A percentile compares a stretch with the other conserved stretches of the same genome.
Conservation (phyloP, 2,329 filamentous ascomycete species). For the Calonectria henricotiae region DNA sequence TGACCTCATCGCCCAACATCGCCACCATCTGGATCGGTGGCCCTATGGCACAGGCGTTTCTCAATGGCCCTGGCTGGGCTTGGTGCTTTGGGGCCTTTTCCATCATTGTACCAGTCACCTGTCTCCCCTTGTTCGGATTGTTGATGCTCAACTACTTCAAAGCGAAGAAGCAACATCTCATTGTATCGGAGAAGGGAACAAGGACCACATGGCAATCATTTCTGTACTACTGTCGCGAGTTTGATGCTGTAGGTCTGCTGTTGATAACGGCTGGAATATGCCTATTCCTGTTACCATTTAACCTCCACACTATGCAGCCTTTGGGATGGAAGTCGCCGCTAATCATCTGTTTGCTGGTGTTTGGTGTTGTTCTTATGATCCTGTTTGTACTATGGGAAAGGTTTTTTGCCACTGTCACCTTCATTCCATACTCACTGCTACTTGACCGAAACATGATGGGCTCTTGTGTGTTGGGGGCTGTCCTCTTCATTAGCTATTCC, state of each 20-base stretch:
- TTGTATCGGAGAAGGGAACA: slow-evolving; percentile 43
- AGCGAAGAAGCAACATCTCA: slow-evolving; percentile 62
- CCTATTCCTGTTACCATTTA: slow-evolving; percentile 73
- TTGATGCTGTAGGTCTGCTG: slow-evolving; percentile 65
- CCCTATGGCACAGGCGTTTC: slow-evolving; percentile 70
- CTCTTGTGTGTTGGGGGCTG: slow-evolving; percentile 47
- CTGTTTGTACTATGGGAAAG: slow-evolving; percentile 65
- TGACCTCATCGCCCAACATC: slow-evolving; percentile 78
- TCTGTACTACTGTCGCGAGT: slow-evolving; percentile 52
- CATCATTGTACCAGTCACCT: slow-evolving; percentile 75
- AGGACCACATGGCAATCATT: slow-evolving; percentile 58
- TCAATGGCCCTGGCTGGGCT: slow-evolving; percentile 72
- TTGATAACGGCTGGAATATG: slow-evolving; percentile 66
- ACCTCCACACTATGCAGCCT: slow-evolving; percentile 62
- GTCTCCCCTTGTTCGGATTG: slow-evolving; percentile 74
- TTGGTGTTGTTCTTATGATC: slow-evolving; percentile 69
- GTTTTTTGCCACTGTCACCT: slow-evolving; percentile 65
- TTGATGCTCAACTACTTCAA: slow-evolving; percentile 72
- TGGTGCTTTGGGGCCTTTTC: slow-evolving; percentile 80
- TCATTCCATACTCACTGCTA: slow-evolving; percentile 64
- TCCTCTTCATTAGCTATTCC: slow-evolving; percentile 54
- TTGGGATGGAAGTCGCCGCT: slow-evolving; percentile 60
- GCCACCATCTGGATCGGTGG: slow-evolving; percentile 77
- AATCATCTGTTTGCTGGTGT: slow-evolving; percentile 67
- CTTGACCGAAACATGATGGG: slow-evolving; percentile 49